Base-by-base conservation (phyloP, 2,329 filamentous ascomycete species). In the Cryphonectria carpinicola region DNA sequence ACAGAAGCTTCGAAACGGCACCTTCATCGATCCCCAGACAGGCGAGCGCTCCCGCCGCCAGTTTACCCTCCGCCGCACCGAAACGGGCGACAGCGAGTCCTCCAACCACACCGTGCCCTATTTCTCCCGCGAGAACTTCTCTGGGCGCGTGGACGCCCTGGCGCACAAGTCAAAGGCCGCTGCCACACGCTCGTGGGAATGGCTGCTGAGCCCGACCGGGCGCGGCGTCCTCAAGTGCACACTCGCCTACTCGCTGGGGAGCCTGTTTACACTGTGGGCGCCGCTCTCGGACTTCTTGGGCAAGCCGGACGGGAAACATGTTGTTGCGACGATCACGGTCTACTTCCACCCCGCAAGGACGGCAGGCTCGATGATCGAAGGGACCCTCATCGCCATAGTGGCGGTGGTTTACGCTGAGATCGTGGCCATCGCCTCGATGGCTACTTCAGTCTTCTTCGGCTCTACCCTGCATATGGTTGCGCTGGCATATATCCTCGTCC, bases 281-380 rank as follows among this genome's bases (percentile, higher is more conserved):
- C 86, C 87, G 3, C 85, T 97, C 69, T 90, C 94, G 22, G 83
- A 85, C 10, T 88, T 94, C 70, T 84, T 98, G 22, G 95, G 95
- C 14, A 86, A 91, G 73, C 92, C 94, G 77, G 95, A 97, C 81
- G 94, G 94, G 66, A 98, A 98, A 78, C 95, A 98, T 81, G 91
- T 97, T 77, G 94, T 97, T 66, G 94, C 94, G 43, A 98, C 95
- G 2, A 89, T 98, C 70, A 97, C 94, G 0, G 95, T 98, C 14
- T 98, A 97, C 78, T 98, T 98, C 77, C 94, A 98, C 79, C 94
- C 95, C 5, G 93, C 94, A 7, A 87, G 95, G 70, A 93, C 93
- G 25, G 88, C 91, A 37, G 95, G 95, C 0, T 96, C 93, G 74
- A 97, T 98, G 94, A 87, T 93, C 70, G 93, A 97, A 80, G 95